Base-by-base conservation (phyloP, 2,329 filamentous ascomycete genomes). In the Triangularia verruculosa region DNA sequence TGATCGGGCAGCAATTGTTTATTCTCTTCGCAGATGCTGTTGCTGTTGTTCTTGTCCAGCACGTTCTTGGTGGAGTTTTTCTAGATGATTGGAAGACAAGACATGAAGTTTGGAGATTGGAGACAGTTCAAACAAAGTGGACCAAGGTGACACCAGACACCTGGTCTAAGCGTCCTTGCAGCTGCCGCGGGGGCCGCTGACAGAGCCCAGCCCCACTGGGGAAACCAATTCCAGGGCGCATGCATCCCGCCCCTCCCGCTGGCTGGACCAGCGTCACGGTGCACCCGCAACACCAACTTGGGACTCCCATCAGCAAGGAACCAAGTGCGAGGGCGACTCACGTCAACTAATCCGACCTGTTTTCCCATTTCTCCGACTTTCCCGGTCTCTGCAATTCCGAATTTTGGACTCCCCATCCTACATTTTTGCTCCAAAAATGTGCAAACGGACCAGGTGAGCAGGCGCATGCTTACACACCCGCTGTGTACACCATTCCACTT, bases 401-500 rank as follows among this genome's bases (percentile, higher is more conserved):
- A 1, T 9, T 47, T 7, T 47, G 39, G 39, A 17, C n/a, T 47
- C 7, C 6, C 11, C 39, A 8, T 47, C 39, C 20, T 47, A 7
- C n/a, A 17, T 20, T 15, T n/a, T 43, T 20, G 39, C 22, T 34
- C 17, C 15, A 25, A 57, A 24, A 13, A 57, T 57, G 55, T 34
- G 13, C 17, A 11, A 43, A 58, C 25, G 27, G 56, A 58, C 56
- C 25, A 32, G 56, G 22, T 58, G 39, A 43, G 39, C 30, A 47
- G 56, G 56, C 55, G 55, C 56, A 58, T 58, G 56, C 22, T 39
- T 57, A 57, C 55, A 57, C 30, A 32, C 22, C 20, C 54, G 54
- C 13, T 28, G 52, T 28, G 52, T 25, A 54, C 39, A 17, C 56
- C 20, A 17, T 15, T 28, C 30, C 20, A 20, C 54, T 25, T 15